Percentiles rank a stretch among this genome's conserved stretches.
These are phyloP conservation scores for Citrus glauca DNA, from an alignment of 345 rosid genomes.

Conservation along the genomic window DNA sequence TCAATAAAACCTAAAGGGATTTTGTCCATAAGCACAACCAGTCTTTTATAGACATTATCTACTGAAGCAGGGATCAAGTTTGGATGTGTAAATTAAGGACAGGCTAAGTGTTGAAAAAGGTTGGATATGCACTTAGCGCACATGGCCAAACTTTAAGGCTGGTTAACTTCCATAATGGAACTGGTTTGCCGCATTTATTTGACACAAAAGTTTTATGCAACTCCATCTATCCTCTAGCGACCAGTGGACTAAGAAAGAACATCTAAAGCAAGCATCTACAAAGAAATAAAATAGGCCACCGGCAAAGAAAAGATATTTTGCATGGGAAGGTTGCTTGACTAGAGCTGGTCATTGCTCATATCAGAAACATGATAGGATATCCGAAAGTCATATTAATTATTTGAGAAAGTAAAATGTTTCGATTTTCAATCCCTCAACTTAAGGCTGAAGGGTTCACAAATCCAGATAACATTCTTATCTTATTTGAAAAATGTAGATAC, in stretches of 20 bases:
- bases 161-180: not conserved
- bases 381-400: not conserved
- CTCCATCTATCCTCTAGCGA: not conserved
- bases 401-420: not conserved
- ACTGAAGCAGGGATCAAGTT: not conserved
- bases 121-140: not conserved
- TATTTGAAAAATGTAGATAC: not conserved
- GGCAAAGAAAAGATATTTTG: not conserved
- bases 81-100: not conserved
- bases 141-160: not conserved
- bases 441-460: not conserved
- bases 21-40: not conserved
- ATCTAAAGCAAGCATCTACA: not conserved
- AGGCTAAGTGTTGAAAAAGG: not conserved
- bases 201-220: not conserved
- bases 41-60: not conserved
- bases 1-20: not conserved
- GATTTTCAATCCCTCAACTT: not conserved
- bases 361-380: not conserved
- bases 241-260: not conserved
- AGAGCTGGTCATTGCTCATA: not conserved
- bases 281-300: not conserved
- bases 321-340: not conserved
- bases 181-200: not conserved
- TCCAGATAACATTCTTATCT: not conserved